Evolutionary conservation across 2,329 filamentous ascomycete genomes (phyloP), one percentile per base, ranked within the genome.

Genomic region (Conoideocrella luteorostrata): DNA sequence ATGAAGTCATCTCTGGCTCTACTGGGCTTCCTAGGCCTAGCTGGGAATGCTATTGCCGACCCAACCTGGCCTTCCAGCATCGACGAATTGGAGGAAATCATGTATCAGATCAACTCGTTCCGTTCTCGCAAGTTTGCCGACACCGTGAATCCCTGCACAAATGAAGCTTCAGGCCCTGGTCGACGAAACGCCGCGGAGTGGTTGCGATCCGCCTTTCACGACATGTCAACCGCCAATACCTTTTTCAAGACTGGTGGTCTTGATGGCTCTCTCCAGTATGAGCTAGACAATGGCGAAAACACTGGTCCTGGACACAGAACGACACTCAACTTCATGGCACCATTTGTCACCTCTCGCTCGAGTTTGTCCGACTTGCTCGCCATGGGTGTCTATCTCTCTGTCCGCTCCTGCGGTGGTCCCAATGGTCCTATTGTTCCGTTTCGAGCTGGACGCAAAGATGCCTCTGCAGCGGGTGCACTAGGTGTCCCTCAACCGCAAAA

Each of bases 41-140:
- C 59, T 38, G 50, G 59, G 46, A 41, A 39, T 15, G 56, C 56
- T 39, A 48, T 51, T 37, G 70, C 75, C 20, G 71, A 74, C 50
- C 74, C 74, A 24, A 82, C 77, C 53, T 83, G 79, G 79, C 79
- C 79, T 2, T 71, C 75, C 2, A 54, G 67, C 11, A 70, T 70
- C 15, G 79, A 83, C 52, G 78, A 82, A 56, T 62, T 83, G 46
- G 79, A 83, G 59, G 78, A 81, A 57, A 74, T 82, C 50, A 76
- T 82, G 67, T 79, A 72, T 54, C 74, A 82, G 52, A 72, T 75
- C 41, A 63, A 67, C 26, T 77, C 75, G 3, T 75, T 78, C 53
- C 65, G 69, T 36, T 67, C 71, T 24, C 69, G 77, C 48, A 69
- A 73, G 32, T 80, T 83, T 56, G 70, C 75, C 36, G 69, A 71